Base-by-base conservation (phyloP, 495 filamentous ascomycete genomes). In the Aspergillus cavernicola region DNA sequence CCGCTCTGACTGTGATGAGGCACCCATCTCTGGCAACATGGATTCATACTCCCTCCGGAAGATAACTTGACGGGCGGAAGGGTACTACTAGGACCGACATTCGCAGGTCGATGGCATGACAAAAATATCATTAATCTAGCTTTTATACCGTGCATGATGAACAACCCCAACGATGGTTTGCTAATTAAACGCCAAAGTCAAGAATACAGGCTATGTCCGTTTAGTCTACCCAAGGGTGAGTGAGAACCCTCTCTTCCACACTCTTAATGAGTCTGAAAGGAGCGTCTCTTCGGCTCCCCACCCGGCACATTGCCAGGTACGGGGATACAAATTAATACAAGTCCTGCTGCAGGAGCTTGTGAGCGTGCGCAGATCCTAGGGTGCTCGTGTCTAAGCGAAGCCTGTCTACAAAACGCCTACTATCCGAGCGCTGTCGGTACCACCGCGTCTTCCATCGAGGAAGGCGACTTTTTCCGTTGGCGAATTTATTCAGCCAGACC, bases 401-500 rank as follows among this genome's bases (percentile, higher is more conserved):
- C 50, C 52, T n/a, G 49, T 57, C 55, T 59, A 61, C 53, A 55
- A 49, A 41, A 51, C 50, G 38, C 23, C 49, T 49, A 53, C 35
- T 52, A 45, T 56, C 62, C 52, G 58, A 59, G 54, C 48, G 52
- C 48, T 52, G 52, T 62, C 53, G 55, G 50, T 57, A 48, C 53
- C 55, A 40, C 57, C 31, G 19, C 19, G 41, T 40, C 54, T 57
- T 54, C 46, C 53, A 36, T 56, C 50, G 43, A 33, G 42, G 19
- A 50, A 36, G 38, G 38, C 60, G 48, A 53, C 37, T 22, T 4
- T 47, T 46, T 38, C 20, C 37, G 26, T 20, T 20, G 22, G 19
- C 36, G 56, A 22, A 56, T 69, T 66, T 72, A 74, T 62, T 75
- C 64, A 55, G 61, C 40, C 44, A 80, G 72, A 46, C 76, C 71